Evolutionary conservation across 768 basidiomycete genomes (phyloP).

Genomic region (Trichaptum fuscoviolaceum): DNA sequence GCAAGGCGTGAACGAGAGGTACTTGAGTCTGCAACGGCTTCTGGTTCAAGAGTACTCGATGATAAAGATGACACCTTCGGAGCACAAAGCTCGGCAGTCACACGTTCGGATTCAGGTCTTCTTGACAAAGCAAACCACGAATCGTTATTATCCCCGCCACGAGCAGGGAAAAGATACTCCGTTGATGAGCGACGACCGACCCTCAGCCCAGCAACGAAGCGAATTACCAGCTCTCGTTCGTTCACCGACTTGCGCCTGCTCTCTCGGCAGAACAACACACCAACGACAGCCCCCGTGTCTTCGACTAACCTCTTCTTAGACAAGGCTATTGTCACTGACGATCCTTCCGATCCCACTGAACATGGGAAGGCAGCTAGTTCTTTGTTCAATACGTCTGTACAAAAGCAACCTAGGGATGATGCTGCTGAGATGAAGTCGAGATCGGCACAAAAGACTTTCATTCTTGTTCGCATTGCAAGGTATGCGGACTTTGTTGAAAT

Average conservation of each 20-base stretch:
- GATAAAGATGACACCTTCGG: neutral
- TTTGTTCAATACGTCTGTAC: neutral
- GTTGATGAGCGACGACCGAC: neutral
- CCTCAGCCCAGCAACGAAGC: neutral
- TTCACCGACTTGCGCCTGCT: neutral
- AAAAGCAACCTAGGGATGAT: constrained; percentile 33
- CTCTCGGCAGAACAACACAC: neutral
- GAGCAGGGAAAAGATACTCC: neutral
- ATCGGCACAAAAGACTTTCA: constrained; percentile 79
- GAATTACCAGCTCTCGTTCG: neutral
- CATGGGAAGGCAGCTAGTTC: neutral
- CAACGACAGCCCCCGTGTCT: neutral
- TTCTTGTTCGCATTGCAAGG: constrained; percentile 73
- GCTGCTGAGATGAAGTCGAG: constrained; percentile 80
- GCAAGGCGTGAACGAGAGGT: constrained; percentile 19
- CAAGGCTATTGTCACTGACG: neutral
- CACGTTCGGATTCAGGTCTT: neutral
- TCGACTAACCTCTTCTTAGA: neutral
- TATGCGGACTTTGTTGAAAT: constrained; percentile 25
- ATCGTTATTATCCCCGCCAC: neutral
- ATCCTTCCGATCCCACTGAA: neutral
- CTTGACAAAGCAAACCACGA: neutral
- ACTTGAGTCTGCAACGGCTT: neutral
- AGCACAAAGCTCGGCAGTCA: neutral
- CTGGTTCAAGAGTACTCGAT: neutral